Evolutionary conservation across 148 eudicot genomes (phyloP), one percentile per base, ranked within the genome.

Genomic region (Cornus kousa): DNA sequence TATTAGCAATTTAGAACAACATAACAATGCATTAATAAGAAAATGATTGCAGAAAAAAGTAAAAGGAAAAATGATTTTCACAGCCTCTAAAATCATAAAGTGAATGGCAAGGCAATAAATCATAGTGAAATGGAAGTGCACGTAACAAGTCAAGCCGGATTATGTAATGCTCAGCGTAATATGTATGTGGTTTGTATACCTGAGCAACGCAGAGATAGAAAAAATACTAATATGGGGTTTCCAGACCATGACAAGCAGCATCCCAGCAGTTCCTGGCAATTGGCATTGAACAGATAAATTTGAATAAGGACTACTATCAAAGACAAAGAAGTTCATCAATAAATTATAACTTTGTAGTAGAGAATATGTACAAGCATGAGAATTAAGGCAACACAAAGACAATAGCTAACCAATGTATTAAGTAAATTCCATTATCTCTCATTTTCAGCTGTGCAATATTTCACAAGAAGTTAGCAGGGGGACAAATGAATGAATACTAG

Each of bases 161-260:
- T 35, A 46, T 71, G 7, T 37, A 71, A 73, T 43, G 53, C 9
- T 78, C 68, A 57, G 66, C 33, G 16, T 35, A 64, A 62, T 24
- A 62, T 32, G 19, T 40, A 66, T 50, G 35, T 12, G 19, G 6
- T 50, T 31, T 60, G 32, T 59, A 33, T 77, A 95, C 99, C 99
- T 90, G 77, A 96, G 97, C 55, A 89, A 46, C 79, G 86, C 80
- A 70, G 95, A 78, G 70, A 85, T 88, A 39, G 99, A 86, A 66
- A 95, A 87, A 87, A 96, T 81, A 80, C 90, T 88, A 71, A 94
- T 85, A 67, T 88, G 84, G 70, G 95, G 95, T 77, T 91, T 88
- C 99, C 99, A 96, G 78, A 85, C 97, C 83, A 93, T 83, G 78
- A 94, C 81, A 75, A 96, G 99, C 60, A 96, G 87, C 91, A 96